Evolutionary conservation across 2,329 filamentous ascomycete genomes (phyloP).

Genomic region (Parastagonospora avenae): DNA sequence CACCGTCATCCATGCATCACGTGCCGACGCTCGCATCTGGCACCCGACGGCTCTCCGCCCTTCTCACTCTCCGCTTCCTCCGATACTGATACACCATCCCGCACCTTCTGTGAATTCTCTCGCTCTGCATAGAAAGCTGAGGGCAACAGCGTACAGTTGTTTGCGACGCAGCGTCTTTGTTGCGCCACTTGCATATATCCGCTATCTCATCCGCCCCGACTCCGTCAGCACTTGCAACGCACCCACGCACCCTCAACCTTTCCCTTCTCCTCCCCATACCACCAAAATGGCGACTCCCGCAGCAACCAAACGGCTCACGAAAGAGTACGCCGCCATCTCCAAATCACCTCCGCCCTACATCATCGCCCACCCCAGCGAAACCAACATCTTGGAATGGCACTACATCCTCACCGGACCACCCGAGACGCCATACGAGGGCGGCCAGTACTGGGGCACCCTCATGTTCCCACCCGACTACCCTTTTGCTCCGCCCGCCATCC

Average conservation of each 20-base stretch:
- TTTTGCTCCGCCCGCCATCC: slow-evolving; percentile 94
- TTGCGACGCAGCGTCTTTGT: background rate
- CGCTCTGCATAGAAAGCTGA: no score
- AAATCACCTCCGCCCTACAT: slow-evolving; percentile 88
- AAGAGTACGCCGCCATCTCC: slow-evolving; percentile 68
- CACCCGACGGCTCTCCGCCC: background rate
- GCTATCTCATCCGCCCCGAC: background rate
- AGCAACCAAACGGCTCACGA: slow-evolving; percentile 57
- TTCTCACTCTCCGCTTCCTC: background rate
- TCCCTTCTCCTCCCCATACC: slow-evolving; percentile 3
- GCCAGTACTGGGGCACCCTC: slow-evolving; percentile 97
- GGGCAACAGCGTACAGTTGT: background rate
- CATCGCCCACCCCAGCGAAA: slow-evolving; percentile 83
- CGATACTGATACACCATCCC: background rate
- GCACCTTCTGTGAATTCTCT: no score
- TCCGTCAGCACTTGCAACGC: slow-evolving; percentile 2
- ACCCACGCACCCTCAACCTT: slow-evolving; percentile 4
- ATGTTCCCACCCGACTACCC: slow-evolving; percentile 96
- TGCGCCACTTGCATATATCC: no score
- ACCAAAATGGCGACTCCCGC: slow-evolving; percentile 46
- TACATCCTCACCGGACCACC: slow-evolving; percentile 95
- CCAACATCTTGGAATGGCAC: slow-evolving; percentile 94
- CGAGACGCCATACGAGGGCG: slow-evolving; percentile 88
- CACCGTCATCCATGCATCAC: slow-evolving; percentile 13
- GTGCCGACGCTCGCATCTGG: slow-evolving; percentile 12